phyloP scores from a whole-genome alignment of 768 basidiomycete species.

The Neoboletus subvelutipes region DNA sequence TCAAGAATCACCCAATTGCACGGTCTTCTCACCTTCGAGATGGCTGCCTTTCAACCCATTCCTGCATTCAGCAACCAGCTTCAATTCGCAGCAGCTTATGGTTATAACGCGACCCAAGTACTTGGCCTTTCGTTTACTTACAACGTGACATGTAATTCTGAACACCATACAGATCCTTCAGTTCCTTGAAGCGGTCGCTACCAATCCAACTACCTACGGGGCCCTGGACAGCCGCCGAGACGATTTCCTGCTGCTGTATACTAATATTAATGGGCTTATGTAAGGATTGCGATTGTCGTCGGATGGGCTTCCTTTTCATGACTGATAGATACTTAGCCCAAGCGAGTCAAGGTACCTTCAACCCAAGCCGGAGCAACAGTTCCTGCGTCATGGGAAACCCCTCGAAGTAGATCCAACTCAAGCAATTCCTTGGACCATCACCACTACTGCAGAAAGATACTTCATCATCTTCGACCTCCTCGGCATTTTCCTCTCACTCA shows the following conservation, averaged over 20 bases:
- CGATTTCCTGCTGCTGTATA: neutral
- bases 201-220: neutral
- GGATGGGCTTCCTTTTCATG: neutral
- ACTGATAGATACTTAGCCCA: neutral
- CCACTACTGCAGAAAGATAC: neutral
- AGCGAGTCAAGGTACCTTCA: neutral
- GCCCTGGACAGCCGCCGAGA: neutral
- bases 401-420: neutral
- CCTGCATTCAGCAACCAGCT: neutral
- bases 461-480: neutral
- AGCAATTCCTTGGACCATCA: neutral
- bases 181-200: neutral
- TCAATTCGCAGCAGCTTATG: neutral
- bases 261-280: neutral
- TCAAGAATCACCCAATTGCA: neutral
- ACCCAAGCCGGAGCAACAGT: neutral
- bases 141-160: neutral
- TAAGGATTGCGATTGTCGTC: neutral
- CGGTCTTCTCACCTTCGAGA: neutral
- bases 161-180: neutral
- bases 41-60: neutral
- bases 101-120: neutral
- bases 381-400: neutral
- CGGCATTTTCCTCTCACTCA: neutral
- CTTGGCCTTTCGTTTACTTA: neutral